Base-by-base conservation (phyloP, 1,284 basidiomycete genomes). In the Athelia psychrophila region DNA sequence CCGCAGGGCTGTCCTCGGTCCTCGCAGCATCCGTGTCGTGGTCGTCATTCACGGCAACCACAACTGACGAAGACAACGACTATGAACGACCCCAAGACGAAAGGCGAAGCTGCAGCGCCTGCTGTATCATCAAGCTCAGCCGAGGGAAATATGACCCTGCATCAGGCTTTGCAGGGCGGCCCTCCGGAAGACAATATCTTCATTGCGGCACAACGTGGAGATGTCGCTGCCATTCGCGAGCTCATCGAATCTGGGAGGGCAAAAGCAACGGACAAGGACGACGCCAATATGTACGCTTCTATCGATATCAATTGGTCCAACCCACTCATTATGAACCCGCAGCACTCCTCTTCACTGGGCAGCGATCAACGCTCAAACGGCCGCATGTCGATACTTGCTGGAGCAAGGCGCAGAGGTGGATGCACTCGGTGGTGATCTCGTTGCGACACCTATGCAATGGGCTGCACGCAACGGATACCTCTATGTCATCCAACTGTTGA, bases 401-500 rank as follows among this genome's bases (percentile, higher is more conserved):
- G 92, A 96, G 56, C 85, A 91, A 59, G 96, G 95, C n/a, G 96
- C 97, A 0, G 90, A 97, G 49, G 88, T 98, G 15, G 95, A 99
- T 61, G 91, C 93, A 4, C 75, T 92, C 9, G 97, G 97, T 18
- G 97, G 97, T 4, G 96, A 98, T 64, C 81, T 99, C 27, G 79
- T 88, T n/a, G 96, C 95, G 1, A 97, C 95, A 1, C 95, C 97
- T 1, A 78, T 99, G 74, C 96, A 98, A 69, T 99, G 97, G 97
- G 95, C 96, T 0, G 94, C 96, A 1, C 82, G 94, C 48, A 96
- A 95, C 61, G 97, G 96, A 3, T 95, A 97, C 71, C 82, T 98
- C 61, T 96, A 97, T 62, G 81, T 98, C 53, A 89, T 98, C 32
- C 93, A 98, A 59, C 79, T 98, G 20, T 83, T 99, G 56, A 81